Percentiles rank a stretch among this genome's conserved stretches.
Conservation (phyloP, 192 early-diverging fungal genomes). For the Gryganskiella cystojenkinii region DNA sequence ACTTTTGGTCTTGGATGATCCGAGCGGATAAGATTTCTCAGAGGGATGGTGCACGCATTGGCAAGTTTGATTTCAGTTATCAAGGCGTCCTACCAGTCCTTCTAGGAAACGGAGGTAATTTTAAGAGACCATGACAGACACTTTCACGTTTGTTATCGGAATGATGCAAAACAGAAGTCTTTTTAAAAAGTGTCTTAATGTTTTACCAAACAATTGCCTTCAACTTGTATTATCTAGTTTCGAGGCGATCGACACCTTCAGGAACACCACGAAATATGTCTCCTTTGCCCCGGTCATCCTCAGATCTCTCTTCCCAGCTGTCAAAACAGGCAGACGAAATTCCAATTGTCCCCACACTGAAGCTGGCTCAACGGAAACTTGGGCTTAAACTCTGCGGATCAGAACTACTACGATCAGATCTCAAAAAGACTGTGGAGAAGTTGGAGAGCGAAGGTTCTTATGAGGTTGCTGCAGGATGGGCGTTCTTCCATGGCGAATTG, state of each 20-base stretch:
- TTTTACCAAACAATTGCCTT: too few relatives aligned
- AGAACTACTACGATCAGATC: slow-evolving; percentile 56
- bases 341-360: slow-evolving; percentile 59
- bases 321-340: slow-evolving; percentile 51
- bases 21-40: slow-evolving; percentile 55
- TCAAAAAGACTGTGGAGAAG: slow-evolving; percentile 58
- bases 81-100: slow-evolving; percentile 62
- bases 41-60: slow-evolving; percentile 53
- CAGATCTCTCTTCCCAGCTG: slow-evolving; percentile 28
- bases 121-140: not conserved
- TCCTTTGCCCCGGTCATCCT: slow-evolving; percentile 25
- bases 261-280: slow-evolving; percentile 51
- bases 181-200: too few relatives aligned
- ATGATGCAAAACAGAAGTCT: too few relatives aligned
- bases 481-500: slow-evolving; percentile 85
- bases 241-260: slow-evolving; percentile 52
- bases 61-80: slow-evolving; percentile 64
- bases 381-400: slow-evolving; percentile 63
- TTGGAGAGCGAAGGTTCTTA: slow-evolving; percentile 77
- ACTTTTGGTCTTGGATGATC: slow-evolving; percentile 65
- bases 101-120: slow-evolving; percentile 36
- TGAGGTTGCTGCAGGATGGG: slow-evolving; percentile 89
- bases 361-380: slow-evolving; percentile 58
- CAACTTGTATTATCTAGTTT: slow-evolving; percentile 6
- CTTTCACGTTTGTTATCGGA: slow-evolving; percentile 16